Conservation (phyloP, 2,329 filamentous ascomycete genomes). For the Corinectria fuckeliana region DNA sequence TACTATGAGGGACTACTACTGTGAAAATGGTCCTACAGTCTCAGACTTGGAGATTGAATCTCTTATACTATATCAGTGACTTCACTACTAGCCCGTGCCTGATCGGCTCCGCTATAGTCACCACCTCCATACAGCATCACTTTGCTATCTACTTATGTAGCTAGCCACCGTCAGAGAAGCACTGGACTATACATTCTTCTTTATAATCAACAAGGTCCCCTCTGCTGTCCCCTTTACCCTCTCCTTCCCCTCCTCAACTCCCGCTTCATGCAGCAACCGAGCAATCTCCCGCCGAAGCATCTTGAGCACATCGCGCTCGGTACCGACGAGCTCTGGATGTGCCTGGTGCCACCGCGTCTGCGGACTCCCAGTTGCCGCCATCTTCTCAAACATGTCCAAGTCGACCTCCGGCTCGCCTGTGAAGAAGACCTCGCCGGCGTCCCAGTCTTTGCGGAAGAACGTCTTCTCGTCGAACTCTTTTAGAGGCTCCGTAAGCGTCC, state of each 20-base stretch:
- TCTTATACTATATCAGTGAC: too few relatives aligned
- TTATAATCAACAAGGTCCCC: conserved; percentile 41
- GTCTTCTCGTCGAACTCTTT: conserved; percentile 46
- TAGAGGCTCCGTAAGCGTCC: conserved; percentile 47
- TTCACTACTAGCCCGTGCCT: too few relatives aligned
- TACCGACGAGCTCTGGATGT: conserved; percentile 48
- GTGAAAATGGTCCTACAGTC: too few relatives aligned
- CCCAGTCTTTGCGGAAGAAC: conserved; percentile 54
- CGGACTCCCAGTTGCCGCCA: conserved; percentile 47
- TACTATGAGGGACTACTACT: too few relatives aligned
- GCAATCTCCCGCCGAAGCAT: conserved; percentile 39
- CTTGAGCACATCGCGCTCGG: conserved; percentile 48
- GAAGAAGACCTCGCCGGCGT: conserved; percentile 39
- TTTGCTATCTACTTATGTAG: too few relatives aligned
- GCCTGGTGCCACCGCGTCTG: conserved; percentile 54
- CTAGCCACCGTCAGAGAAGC: too few relatives aligned
- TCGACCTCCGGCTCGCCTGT: conserved; percentile 26
- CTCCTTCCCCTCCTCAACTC: conserved; percentile 45
- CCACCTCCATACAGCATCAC: too few relatives aligned
- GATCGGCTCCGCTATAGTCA: too few relatives aligned
- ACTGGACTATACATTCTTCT: too few relatives aligned
- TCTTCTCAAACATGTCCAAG: conserved; percentile 45
- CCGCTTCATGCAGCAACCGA: conserved; percentile 40
- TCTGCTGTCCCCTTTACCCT: conserved; percentile 29
- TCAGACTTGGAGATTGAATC: too few relatives aligned